These are phyloP conservation scores for Boechera divaricarpa DNA, from an alignment of 345 rosid genomes.

Conservation along the genomic window DNA sequence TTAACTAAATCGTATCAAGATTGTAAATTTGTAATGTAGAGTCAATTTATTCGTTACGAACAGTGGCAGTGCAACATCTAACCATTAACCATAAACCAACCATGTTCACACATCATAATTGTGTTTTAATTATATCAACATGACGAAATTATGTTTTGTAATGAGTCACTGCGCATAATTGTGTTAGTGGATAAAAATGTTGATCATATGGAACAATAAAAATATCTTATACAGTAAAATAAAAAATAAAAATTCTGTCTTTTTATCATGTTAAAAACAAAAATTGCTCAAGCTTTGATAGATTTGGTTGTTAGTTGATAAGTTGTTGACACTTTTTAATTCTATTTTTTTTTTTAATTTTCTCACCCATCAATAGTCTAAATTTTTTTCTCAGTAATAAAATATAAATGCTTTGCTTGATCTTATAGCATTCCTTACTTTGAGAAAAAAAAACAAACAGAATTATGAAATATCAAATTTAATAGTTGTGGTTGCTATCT, in stretches of 20 bases:
- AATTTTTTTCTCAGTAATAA: not conserved
- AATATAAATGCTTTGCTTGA: slow-evolving; percentile 16
- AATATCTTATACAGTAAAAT: not conserved
- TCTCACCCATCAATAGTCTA: slow-evolving; percentile 11
- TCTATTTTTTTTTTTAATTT: not conserved
- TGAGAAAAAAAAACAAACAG: not conserved
- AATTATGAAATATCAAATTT: not conserved
- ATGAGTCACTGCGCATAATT: slow-evolving; percentile 25
- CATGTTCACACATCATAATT: slow-evolving; percentile 20
- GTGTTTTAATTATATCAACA: slow-evolving; percentile 3
- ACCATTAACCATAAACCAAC: slow-evolving; percentile 13
- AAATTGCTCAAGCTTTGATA: slow-evolving; percentile 12
- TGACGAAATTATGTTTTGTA: not conserved
- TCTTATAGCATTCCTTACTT: slow-evolving; percentile 5
- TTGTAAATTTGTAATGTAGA: not conserved
- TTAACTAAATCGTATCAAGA: not conserved
- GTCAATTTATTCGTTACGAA: not conserved
- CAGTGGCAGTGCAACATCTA: not conserved
- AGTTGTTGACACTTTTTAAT: slow-evolving; percentile 18
- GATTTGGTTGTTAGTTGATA: slow-evolving; percentile 27
- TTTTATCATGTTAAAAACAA: not conserved
- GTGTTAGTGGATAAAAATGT: slow-evolving; percentile 7
- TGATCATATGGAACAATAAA: not conserved
- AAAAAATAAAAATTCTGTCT: not conserved
- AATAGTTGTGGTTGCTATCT: not conserved